phyloP scores from a whole-genome alignment of 768 basidiomycete species.

The Pluteus cervinus region DNA sequence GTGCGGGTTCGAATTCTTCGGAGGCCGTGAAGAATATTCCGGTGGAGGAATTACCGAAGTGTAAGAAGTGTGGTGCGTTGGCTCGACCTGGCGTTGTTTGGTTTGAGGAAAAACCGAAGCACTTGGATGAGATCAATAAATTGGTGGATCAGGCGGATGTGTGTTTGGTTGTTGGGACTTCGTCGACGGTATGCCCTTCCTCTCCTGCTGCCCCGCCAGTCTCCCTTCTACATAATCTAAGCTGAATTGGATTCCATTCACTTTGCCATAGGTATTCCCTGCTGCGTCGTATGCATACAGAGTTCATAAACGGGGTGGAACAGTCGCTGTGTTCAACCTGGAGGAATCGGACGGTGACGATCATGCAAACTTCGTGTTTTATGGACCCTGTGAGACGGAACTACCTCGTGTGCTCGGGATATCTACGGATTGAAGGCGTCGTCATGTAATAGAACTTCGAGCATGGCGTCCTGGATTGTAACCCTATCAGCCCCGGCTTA shows the following conservation, averaged over 20 bases:
- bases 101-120: slow-evolving; percentile 30
- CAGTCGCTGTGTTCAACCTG: slow-evolving; percentile 33
- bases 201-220: too few relatives aligned
- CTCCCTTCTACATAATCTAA: too few relatives aligned
- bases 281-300: slow-evolving; percentile 17
- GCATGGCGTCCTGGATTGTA: too few relatives aligned
- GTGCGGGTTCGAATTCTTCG: too few relatives aligned
- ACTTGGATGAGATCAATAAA: slow-evolving; percentile 20
- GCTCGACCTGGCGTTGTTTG: slow-evolving; percentile 33
- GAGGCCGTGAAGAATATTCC: too few relatives aligned
- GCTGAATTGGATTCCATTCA: background rate
- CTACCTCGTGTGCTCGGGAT: too few relatives aligned
- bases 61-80: slow-evolving; percentile 23
- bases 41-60: slow-evolving; percentile 21
- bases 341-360: slow-evolving; percentile 17
- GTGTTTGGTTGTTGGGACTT: slow-evolving; percentile 32
- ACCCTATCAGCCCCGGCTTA: too few relatives aligned
- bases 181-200: slow-evolving; percentile 18
- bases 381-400: too few relatives aligned
- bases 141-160: slow-evolving; percentile 24
- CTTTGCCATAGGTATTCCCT: slow-evolving; percentile 19
- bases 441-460: too few relatives aligned
- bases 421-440: too few relatives aligned
- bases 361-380: slow-evolving; percentile 26
- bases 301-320: slow-evolving; percentile 23